Conservation (phyloP, 2,329 filamentous ascomycete genomes). For the Blastomyces emzantsi region DNA sequence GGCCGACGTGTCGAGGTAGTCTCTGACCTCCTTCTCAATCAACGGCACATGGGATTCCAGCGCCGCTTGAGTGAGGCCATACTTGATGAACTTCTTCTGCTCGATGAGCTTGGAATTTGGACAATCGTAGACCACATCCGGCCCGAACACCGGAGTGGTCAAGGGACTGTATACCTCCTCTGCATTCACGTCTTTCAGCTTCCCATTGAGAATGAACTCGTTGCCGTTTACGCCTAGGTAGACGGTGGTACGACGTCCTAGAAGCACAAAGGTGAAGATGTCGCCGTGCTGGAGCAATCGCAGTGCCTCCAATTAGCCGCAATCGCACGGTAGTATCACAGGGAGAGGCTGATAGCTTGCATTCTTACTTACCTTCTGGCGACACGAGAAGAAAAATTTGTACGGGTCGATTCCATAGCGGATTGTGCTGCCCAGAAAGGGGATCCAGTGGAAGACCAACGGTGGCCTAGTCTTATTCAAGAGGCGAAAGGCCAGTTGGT, state of each 20-base stretch:
- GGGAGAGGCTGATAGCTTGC: constrained; percentile 19
- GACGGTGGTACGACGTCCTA: constrained; percentile 82
- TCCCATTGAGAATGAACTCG: constrained; percentile 89
- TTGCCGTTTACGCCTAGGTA: constrained; percentile 74
- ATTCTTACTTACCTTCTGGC: constrained; percentile 54
- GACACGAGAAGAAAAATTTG: constrained; percentile 65
- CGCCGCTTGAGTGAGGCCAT: constrained; percentile 51
- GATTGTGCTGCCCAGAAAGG: constrained; percentile 41
- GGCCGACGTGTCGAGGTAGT: constrained; percentile 47
- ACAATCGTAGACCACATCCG: constrained; percentile 83
- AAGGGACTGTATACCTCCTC: constrained; percentile 83
- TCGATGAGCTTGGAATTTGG: constrained; percentile 90
- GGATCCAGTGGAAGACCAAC: constrained; percentile 72
- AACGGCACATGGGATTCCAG: constrained; percentile 65
- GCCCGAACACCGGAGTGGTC: constrained; percentile 63
- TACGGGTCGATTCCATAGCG: constrained; percentile 53
- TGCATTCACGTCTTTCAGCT: constrained; percentile 79
- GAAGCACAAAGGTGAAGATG: constrained; percentile 80
- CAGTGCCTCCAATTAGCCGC: constrained; percentile 34
- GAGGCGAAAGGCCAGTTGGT: constrained; percentile 57
- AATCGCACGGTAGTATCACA: constrained; percentile 33
- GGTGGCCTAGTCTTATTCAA: constrained; percentile 56
- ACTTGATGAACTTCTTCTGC: constrained; percentile 77
- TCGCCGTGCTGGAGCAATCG: constrained; percentile 60
- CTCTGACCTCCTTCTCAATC: constrained; percentile 62